Evolutionary conservation across 768 basidiomycete species (phyloP).

Genomic region (Cubamyces sp.): DNA sequence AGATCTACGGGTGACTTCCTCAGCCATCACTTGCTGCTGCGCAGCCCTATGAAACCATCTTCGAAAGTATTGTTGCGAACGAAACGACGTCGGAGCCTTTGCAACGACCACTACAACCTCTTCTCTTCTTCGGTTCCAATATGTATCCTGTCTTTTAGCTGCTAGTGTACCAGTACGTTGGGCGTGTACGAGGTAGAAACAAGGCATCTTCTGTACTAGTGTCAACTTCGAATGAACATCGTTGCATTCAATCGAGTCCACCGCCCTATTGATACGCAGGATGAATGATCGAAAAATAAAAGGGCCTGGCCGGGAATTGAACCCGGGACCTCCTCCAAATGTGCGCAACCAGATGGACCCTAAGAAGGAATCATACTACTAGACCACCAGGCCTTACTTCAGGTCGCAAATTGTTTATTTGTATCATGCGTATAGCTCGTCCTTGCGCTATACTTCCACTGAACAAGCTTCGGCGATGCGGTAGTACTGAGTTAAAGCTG

Average conservation of each 20-base stretch:
- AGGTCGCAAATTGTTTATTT: too few species aligned
- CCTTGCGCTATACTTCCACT: too few species aligned
- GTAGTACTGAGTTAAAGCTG: too few species aligned
- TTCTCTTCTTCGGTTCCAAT: neutral
- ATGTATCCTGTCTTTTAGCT: neutral
- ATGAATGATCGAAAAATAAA: neutral
- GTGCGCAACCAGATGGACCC: neutral
- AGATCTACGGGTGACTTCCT: constrained; percentile 32
- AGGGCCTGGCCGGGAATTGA: constrained; percentile 85
- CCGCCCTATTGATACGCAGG: neutral
- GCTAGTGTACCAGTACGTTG: constrained; percentile 1
- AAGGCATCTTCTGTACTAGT: neutral
- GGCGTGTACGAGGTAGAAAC: neutral
- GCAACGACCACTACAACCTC: neutral
- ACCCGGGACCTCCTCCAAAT: constrained; percentile 80
- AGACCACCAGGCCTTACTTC: constrained; percentile 20
- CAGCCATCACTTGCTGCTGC: neutral
- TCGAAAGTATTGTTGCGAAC: neutral
- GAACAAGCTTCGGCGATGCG: too few species aligned
- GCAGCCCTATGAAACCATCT: neutral
- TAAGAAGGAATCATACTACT: constrained; percentile 23
- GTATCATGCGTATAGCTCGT: too few species aligned
- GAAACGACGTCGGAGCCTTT: neutral
- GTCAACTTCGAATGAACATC: neutral
- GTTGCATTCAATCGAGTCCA: neutral